Evolutionary conservation across 805 yeast species (phyloP), one percentile per base, ranked within the genome.

Genomic region (Starmerella potacharoeniae): DNA sequence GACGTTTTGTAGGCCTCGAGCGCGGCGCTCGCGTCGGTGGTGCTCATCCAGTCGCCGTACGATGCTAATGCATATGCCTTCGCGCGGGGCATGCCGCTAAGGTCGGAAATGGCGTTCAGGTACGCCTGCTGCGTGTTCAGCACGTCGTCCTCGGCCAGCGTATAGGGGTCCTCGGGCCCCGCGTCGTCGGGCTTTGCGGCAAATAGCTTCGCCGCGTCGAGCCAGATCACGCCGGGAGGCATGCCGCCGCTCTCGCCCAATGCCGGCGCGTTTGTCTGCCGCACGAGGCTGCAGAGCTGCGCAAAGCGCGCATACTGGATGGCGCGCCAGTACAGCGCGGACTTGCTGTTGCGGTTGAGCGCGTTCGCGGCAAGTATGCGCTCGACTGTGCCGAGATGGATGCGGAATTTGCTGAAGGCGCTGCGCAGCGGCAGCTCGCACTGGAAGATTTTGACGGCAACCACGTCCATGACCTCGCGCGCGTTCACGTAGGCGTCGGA

Each of bases 231-330:
- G 13, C 65, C 65, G 2, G 62, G 47, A 4, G 60, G 56, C 37
- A 41, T 49, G 5, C 59, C 59, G 6, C 50, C 54, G 35, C 36
- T n/a, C 36, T 44, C 54, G 51, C 52, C 36, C 13, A 46, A 16
- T 8, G 49, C 7, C 7, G 44, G 46, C 5, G 42, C 41, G 34
- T 28, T 40, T 10, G 54, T 29, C 10, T 53, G 44, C 28, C 28
- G 36, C 4, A 49, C 37, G 8, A 31, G 22, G 28, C 51, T 34
- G 50, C 61, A 57, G 4, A 58, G 50, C 16, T 45, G 78, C 0
- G 84, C 87, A 11, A 86, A 69, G 81, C 84, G 77, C 43, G 79
- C 76, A 59, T 79, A 77, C 63, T 86, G 95, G n/a, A 69, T 64
- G 0, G 82, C 75, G 10, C 75, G 62, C 95, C 95, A 86, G 42